Percentiles rank a stretch among this genome's conserved stretches.
phyloP scores from a whole-genome alignment of 108 stramenopile species.

The Halocafeteria seosinensis region DNA sequence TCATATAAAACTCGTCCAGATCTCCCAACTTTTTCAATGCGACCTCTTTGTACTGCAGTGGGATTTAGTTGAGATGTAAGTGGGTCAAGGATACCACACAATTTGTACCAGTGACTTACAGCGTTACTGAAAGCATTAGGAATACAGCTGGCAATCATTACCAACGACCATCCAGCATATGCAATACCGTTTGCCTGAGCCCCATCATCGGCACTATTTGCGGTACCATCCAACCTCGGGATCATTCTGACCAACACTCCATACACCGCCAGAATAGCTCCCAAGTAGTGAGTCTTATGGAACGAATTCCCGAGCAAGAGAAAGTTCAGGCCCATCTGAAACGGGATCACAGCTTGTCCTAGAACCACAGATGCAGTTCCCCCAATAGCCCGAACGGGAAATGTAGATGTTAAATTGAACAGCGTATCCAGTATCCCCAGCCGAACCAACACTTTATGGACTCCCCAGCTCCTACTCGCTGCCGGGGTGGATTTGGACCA shows the following conservation, averaged over 20 bases:
- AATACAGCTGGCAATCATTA: not conserved
- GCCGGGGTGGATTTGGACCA: not conserved
- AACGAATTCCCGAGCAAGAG: not conserved
- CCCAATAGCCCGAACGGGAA: not conserved
- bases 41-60: constrained; percentile 4
- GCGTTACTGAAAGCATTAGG: not conserved
- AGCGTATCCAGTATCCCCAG: not conserved
- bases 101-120: no score
- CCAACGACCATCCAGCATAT: not conserved
- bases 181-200: not conserved
- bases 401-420: not conserved
- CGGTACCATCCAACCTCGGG: not conserved
- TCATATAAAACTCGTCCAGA: not conserved
- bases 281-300: not conserved
- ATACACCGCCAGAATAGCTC: not conserved
- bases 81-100: no score
- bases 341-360: not conserved
- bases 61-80: no score
- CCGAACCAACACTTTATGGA: not conserved
- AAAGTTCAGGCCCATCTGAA: not conserved
- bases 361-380: not conserved
- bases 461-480: not conserved
- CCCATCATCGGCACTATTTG: not conserved
- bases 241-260: not conserved
- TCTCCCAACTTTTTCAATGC: not conserved